These are phyloP conservation scores for Theileria annulata DNA, from an alignment of 169 alveolate species.

Conservation along the genomic window DNA sequence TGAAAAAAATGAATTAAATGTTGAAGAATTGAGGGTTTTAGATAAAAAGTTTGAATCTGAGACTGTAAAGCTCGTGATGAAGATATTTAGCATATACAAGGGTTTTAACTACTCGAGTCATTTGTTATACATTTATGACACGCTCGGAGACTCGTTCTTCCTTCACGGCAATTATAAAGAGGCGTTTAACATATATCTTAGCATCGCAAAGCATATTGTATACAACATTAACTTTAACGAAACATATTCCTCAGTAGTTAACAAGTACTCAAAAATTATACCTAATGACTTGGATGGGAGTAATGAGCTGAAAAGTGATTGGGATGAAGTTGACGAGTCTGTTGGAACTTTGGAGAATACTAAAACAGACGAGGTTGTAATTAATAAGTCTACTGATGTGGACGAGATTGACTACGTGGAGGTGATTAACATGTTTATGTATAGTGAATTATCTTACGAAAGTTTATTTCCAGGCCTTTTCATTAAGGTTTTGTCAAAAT, in stretches of 20 bases:
- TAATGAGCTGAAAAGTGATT: neutral
- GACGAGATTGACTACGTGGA: neutral
- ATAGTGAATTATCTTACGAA: neutral
- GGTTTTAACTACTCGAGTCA: constrained; percentile 34
- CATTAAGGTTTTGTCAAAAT: neutral
- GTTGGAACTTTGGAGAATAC: too few species aligned
- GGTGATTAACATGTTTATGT: neutral
- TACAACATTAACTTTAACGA: constrained; percentile 5
- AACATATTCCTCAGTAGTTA: neutral
- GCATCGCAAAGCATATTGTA: constrained; percentile 16
- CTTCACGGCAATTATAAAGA: constrained; percentile 22
- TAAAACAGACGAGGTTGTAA: too few species aligned
- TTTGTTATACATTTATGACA: constrained; percentile 23
- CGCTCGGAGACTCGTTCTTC: constrained; percentile 50
- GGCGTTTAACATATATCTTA: constrained; percentile 39
- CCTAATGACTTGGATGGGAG: neutral
- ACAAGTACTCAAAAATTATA: too few species aligned
- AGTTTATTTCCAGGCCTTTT: neutral
- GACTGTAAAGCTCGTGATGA: constrained; percentile 5
- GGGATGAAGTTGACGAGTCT: neutral
- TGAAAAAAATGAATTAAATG: neutral
- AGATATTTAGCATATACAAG: constrained; percentile 13
- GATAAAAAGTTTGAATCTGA: constrained; percentile 17
- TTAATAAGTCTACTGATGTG: neutral
- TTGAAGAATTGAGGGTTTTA: neutral